Base-by-base conservation (phyloP, 1,284 basidiomycete genomes). In the Gomphus bonarii region DNA sequence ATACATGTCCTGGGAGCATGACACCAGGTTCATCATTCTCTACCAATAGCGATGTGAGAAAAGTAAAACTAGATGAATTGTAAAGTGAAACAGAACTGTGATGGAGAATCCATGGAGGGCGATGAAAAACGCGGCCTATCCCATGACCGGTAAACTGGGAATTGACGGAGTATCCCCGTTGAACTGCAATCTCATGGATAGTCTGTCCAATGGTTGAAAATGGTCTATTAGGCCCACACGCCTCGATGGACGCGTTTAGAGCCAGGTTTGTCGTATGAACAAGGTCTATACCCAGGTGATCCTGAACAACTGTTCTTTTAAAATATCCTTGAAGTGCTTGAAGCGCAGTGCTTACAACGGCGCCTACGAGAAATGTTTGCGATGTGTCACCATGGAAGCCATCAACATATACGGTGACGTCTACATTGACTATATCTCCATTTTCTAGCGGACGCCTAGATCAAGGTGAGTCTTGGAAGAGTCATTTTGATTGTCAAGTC, bases 321-420 rank as follows among this genome's bases (percentile, higher is more conserved):
- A 18, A 18, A 4, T 36, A 3, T 20, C 14, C 12, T 36, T 7
- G 9, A 53, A 5, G 20, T 53, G 10, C 2, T 7, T 31, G n/a
- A 44, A 42, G 30, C 10, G 42, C 18, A 57, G 25, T 31, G 62
- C 77, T 60, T 63, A 88, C 88, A 10, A 89, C 87, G 28, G 82
- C 68, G 28, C 90, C 89, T 1, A 95, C 82, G 2, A 85, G 69
- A 67, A 91, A 92, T 0, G 86, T 95, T 57, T 78, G 70, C 0
- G 89, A 91, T 0, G 90, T 93, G 64, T 95, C 91, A 0, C 91
- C 91, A 64, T 95, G 91, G 68, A 82, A 91, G 1, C 88, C 87
- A 56, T 87, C 72, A 25, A 84, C 71, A 66, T 80, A 93, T 6
- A 93, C 75, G 0, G 91, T 94, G 3, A 95, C 70, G 68, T 95